These are phyloP conservation scores for Fusarium sp. DNA, from an alignment of 2,329 filamentous ascomycete species.

Conservation along the genomic window DNA sequence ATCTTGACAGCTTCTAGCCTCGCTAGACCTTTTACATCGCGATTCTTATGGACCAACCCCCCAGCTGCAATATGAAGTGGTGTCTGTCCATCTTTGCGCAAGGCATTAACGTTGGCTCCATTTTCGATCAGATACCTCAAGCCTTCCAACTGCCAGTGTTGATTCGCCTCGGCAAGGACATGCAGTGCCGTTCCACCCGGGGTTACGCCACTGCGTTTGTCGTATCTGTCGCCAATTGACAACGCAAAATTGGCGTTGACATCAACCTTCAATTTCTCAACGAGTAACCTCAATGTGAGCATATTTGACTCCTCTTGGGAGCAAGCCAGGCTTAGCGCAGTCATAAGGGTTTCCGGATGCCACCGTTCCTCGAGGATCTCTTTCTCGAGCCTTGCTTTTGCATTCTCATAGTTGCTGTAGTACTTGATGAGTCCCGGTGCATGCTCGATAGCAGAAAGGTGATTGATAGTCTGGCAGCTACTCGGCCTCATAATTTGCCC, in stretches of 20 bases:
- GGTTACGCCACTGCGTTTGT: not conserved
- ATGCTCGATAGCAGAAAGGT: not conserved
- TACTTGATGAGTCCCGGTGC: not conserved
- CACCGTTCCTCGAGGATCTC: not conserved
- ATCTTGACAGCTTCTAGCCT: not conserved
- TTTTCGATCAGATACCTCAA: constrained; percentile 21
- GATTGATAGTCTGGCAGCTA: not conserved
- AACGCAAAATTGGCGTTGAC: constrained; percentile 8
- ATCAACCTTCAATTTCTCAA: constrained; percentile 23
- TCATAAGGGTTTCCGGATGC: not conserved
- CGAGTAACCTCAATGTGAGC: constrained; percentile 16
- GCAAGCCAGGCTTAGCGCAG: constrained; percentile 18
- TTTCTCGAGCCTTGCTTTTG: not conserved
- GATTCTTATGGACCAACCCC: not conserved
- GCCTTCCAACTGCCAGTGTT: constrained; percentile 30
- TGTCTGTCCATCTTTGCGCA: not conserved
- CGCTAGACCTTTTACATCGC: not conserved
- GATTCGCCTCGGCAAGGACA: constrained; percentile 17
- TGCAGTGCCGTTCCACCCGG: constrained; percentile 28
- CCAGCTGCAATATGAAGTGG: constrained; percentile 27
- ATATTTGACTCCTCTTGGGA: constrained; percentile 8
- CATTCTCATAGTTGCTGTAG: constrained; percentile 4
- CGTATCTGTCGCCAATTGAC: not conserved
- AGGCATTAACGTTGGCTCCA: constrained; percentile 15
- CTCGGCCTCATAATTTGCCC: not conserved